A percentile compares a stretch with the other conserved stretches of the same genome.
phyloP scores from a whole-genome alignment of 352 stramenopile species.

The Aphanomyces stellatus region DNA sequence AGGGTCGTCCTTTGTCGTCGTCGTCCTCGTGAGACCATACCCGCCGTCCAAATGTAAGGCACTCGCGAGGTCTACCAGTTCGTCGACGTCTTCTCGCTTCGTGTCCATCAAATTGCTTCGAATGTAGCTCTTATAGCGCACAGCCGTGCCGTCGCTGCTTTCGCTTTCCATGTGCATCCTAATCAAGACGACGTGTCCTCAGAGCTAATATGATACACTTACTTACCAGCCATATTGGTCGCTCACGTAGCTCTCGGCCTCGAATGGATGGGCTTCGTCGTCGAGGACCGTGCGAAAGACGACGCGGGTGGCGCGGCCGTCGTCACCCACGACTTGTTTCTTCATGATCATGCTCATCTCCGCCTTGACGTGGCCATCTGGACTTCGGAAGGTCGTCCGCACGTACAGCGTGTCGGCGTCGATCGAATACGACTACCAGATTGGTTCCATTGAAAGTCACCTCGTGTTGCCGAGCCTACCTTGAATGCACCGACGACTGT shows the following conservation, averaged over 20 bases:
- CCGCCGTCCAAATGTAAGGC: too few species aligned
- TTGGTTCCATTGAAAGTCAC: too few species aligned
- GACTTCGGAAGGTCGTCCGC: not conserved
- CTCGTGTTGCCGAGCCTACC: not conserved
- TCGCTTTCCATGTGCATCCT: not conserved
- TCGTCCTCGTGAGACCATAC: too few species aligned
- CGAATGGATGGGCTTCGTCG: not conserved
- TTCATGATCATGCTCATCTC: not conserved
- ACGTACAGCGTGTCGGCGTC: not conserved
- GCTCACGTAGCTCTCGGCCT: not conserved
- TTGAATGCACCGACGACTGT: not conserved
- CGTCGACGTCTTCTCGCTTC: not conserved
- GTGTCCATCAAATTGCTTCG: not conserved
- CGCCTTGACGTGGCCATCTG: not conserved
- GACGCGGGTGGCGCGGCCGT: not conserved
- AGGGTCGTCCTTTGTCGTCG: too few species aligned
- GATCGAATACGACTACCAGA: not conserved
- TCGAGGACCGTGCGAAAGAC: not conserved
- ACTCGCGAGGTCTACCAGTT: not conserved
- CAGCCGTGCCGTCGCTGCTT: not conserved
- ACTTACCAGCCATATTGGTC: conserved; percentile 8
- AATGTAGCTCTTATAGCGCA: not conserved
- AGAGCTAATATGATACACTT: not conserved
- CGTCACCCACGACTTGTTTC: not conserved
- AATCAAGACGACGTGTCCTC: too few species aligned